Conservation (phyloP, 371 early-diverging fungal species). For the Rhizopus stolonifer region DNA sequence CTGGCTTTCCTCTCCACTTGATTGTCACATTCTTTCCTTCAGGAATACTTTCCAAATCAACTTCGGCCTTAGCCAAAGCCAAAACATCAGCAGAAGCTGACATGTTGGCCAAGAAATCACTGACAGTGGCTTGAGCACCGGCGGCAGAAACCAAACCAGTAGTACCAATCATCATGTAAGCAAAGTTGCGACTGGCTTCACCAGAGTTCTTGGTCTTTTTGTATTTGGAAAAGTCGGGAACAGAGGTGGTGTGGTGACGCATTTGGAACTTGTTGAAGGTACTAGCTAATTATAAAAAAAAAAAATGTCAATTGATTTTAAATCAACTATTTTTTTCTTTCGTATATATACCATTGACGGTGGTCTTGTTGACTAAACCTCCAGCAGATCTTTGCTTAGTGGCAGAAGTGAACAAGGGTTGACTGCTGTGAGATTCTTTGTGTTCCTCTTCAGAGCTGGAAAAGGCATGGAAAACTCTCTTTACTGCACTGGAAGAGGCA, state of each 20-base stretch:
- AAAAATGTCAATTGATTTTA: neutral
- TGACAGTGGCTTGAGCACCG: constrained; percentile 90
- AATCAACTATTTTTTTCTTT: constrained; percentile 1
- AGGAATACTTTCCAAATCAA: constrained; percentile 88
- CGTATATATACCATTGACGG: constrained; percentile 31
- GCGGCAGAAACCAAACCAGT: constrained; percentile 84
- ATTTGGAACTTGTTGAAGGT: constrained; percentile 47
- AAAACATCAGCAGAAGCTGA: constrained; percentile 96
- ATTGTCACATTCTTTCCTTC: constrained; percentile 95
- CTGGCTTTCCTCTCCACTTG: constrained; percentile 99
- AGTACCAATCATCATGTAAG: constrained; percentile 95
- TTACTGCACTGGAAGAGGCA: constrained; percentile 41
- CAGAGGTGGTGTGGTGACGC: constrained; percentile 59
- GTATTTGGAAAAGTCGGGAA: constrained; percentile 71
- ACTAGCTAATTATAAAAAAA: constrained; percentile 20
- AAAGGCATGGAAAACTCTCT: constrained; percentile 26
- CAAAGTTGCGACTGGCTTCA: constrained; percentile 74
- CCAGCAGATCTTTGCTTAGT: constrained; percentile 39
- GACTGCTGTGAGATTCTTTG: constrained; percentile 19
- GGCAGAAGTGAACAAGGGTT: constrained; percentile 34
- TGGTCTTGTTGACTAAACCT: constrained; percentile 34
- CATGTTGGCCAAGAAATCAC: constrained; percentile 88
- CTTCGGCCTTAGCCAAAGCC: constrained; percentile 97
- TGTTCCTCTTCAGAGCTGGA: constrained; percentile 46
- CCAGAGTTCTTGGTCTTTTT: constrained; percentile 59